These are phyloP conservation scores for Podosphaera xanthii DNA, from an alignment of 2,329 filamentous ascomycete species.

Conservation along the genomic window DNA sequence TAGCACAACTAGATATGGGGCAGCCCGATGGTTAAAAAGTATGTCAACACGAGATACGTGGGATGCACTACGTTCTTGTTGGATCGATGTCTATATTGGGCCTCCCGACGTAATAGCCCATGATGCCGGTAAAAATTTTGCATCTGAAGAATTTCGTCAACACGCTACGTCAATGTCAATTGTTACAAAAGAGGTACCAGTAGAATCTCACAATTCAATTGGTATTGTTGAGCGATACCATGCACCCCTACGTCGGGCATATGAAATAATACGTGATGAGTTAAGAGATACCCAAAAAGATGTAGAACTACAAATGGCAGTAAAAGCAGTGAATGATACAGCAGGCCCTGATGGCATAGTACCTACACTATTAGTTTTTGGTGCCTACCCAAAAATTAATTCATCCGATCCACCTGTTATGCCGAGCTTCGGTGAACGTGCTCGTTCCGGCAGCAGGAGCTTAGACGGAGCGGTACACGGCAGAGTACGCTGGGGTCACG, in stretches of 20 bases:
- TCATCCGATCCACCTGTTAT: no score
- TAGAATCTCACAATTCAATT: slow-evolving; percentile 1
- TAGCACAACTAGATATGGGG: neutral
- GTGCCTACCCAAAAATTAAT: no score
- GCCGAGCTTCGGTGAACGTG: no score
- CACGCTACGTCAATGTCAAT: neutral
- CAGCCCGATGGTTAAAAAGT: slow-evolving; percentile 1
- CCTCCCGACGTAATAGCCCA: neutral
- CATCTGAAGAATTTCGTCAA: slow-evolving; percentile 2
- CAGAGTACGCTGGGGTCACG: no score
- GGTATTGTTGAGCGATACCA: slow-evolving; percentile 2
- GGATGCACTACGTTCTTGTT: neutral
- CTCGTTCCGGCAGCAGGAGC: no score
- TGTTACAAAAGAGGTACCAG: neutral
- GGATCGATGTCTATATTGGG: neutral
- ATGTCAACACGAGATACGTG: neutral
- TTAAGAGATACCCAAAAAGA: neutral
- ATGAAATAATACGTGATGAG: neutral
- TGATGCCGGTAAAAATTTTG: slow-evolving; percentile 2
- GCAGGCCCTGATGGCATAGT: no score
- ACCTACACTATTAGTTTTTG: no score
- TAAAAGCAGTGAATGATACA: neutral
- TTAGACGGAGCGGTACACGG: no score
- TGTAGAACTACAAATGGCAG: neutral
- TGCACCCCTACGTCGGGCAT: neutral